These are phyloP conservation scores for Iberis pinnata DNA, from an alignment of 345 rosid species.

Conservation along the genomic window DNA sequence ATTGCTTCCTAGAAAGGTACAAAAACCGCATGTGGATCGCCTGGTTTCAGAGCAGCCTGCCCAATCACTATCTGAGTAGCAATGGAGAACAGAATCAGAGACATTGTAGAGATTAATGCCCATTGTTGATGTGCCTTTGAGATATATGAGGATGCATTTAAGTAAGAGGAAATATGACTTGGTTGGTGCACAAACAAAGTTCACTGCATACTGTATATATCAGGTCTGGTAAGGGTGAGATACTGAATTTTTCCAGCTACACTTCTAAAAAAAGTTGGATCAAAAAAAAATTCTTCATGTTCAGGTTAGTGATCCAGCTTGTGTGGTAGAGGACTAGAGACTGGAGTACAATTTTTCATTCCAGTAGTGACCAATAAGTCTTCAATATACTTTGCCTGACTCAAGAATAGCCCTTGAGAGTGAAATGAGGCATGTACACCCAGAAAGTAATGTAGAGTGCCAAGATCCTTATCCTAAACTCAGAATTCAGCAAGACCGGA, in stretches of 20 bases:
- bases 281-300: background rate
- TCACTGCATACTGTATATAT: background rate
- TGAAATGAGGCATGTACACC: background rate
- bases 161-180: background rate
- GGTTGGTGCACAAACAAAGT: background rate
- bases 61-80: too few species aligned
- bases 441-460: background rate
- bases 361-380: background rate
- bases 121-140: background rate
- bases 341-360: background rate
- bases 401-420: background rate
- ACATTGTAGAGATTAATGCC: too few species aligned
- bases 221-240: background rate
- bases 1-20: too few species aligned
- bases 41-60: too few species aligned
- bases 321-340: background rate
- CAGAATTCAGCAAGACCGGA: too few species aligned
- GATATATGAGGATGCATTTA: background rate
- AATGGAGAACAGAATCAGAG: too few species aligned
- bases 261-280: background rate
- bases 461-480: background rate
- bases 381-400: background rate
- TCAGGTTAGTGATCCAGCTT: background rate
- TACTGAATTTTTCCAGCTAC: background rate
- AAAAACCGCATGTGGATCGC: too few species aligned